Evolutionary conservation across 1,284 basidiomycete genomes (phyloP), one percentile per base, ranked within the genome.

Genomic region (Cutaneotrichosporon cutaneum): DNA sequence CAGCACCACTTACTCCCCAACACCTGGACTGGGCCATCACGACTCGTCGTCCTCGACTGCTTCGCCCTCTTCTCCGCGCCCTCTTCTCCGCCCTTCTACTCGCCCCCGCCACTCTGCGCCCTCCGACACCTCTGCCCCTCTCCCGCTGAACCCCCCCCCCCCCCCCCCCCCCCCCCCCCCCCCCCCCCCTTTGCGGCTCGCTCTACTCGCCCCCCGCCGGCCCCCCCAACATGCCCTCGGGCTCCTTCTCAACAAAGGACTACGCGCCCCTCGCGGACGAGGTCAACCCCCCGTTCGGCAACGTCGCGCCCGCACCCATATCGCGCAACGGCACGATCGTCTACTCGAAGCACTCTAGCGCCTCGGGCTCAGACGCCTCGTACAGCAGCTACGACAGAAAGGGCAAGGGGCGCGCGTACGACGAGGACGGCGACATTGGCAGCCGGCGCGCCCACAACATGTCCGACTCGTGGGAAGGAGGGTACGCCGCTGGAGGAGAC

Each of bases 211-310:
- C n/a, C n/a, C n/a, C n/a, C n/a, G n/a, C n/a, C n/a, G n/a, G n/a
- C n/a, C n/a, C n/a, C n/a, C n/a, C 8, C 33, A 36, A 18, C 22
- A 54, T 39, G 35, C 53, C 53, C 24, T 27, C 53, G 22, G 21
- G 48, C 44, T 47, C 61, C 16, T 62, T 68, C 32, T 66, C 64
- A 1, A 57, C 56, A 6, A 63, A 59, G 58, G 60, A 66, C 16
- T 77, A 77, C 58, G 68, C 73, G 18, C 76, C 76, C 2, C 63
- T 77, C 8, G 65, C 72, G 10, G 76, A 76, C 62, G 73, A 74
- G 56, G 61, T 67, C 32, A 72, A 71, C 48, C 72, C 72, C 4
- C 67, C 71, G 2, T 72, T 71, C 47, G 69, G 69, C n/a, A 66
- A 70, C 30, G 54, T 62, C 51, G 68, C 70, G 2, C 69, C 69